phyloP scores from a whole-genome alignment of 371 early-diverging fungal genomes.

The Umbelopsis sp. region DNA sequence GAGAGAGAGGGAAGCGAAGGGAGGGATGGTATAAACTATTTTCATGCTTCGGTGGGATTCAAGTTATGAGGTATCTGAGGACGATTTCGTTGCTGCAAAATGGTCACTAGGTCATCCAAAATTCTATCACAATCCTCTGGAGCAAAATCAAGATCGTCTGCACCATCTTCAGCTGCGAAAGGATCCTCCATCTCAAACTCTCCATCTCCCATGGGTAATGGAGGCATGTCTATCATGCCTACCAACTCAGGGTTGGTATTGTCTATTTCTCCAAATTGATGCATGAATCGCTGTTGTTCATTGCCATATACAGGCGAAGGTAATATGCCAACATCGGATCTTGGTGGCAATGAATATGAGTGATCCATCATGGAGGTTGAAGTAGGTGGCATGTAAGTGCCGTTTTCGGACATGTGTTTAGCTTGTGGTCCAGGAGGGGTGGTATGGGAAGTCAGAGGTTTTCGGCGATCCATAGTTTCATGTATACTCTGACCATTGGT shows the following conservation, averaged over 20 bases:
- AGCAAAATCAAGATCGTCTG: constrained; percentile 13
- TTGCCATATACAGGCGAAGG: constrained; percentile 3
- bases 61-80: constrained; percentile 17
- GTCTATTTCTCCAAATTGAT: constrained; percentile 3
- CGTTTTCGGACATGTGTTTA: neutral
- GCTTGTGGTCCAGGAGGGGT: neutral
- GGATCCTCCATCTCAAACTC: constrained; percentile 19
- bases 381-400: neutral
- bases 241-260: constrained; percentile 3
- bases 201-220: constrained; percentile 12
- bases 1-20: no score
- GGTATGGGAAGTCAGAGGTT: neutral
- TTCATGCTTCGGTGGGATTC: constrained; percentile 6
- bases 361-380: constrained; percentile 1
- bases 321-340: neutral
- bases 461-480: neutral
- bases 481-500: neutral
- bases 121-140: constrained; percentile 12
- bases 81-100: constrained; percentile 7
- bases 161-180: constrained; percentile 14
- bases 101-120: constrained; percentile 5
- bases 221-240: constrained; percentile 15
- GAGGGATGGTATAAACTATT: no score
- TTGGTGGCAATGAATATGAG: neutral
- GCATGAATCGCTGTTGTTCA: neutral